Evolutionary conservation across 352 stramenopile genomes (phyloP).

Genomic region (Stramenopiles sp.): DNA sequence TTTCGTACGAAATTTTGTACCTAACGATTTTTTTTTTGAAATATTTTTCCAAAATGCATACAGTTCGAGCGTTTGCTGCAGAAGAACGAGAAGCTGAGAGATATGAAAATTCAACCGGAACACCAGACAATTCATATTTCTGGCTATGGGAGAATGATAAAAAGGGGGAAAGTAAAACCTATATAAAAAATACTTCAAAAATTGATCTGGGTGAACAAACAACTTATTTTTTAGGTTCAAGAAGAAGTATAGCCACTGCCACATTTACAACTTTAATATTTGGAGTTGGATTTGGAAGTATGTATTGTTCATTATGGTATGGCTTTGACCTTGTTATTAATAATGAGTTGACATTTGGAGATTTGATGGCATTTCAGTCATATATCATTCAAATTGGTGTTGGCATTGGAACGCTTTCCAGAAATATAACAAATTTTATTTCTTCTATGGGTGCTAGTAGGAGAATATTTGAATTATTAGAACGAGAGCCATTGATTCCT

Average conservation of each 20-base stretch:
- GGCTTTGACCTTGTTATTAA: too few species aligned
- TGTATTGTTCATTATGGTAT: too few species aligned
- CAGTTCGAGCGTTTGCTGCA: background rate
- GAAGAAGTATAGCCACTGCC: background rate
- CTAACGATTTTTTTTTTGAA: too few species aligned
- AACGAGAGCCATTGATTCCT: background rate
- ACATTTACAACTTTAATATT: background rate
- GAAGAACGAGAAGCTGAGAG: background rate
- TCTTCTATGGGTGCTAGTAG: background rate
- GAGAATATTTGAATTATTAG: background rate
- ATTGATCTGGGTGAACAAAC: background rate
- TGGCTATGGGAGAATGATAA: background rate
- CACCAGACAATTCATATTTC: conserved; percentile 4
- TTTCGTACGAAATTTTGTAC: too few species aligned
- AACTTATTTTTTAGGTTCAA: conserved; percentile 1
- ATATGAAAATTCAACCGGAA: conserved; percentile 6
- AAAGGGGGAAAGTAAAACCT: background rate
- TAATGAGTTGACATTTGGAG: too few species aligned
- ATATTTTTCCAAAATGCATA: conserved; percentile 6
- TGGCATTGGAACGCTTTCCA: background rate
- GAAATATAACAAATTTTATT: background rate
- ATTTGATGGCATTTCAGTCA: too few species aligned
- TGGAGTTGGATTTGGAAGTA: too few species aligned
- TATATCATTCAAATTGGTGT: conserved; percentile 1
- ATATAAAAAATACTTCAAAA: conserved; percentile 4